A percentile compares a stretch with the other conserved stretches of the same genome.
These are phyloP conservation scores for Phanerochaete carnosa DNA, from an alignment of 768 basidiomycete genomes.

Conservation along the genomic window DNA sequence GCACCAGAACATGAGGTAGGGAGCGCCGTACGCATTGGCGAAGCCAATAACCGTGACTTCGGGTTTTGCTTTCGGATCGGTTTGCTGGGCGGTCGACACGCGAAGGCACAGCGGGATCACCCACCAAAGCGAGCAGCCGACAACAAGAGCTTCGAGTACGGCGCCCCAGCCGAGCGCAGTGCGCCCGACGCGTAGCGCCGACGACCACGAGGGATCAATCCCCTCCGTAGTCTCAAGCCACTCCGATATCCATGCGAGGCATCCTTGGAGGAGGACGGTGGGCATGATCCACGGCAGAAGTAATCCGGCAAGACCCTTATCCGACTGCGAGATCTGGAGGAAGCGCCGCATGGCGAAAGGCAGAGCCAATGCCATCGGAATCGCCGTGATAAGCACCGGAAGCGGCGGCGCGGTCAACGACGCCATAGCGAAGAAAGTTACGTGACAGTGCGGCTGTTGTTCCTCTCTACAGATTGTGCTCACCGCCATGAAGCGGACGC, in stretches of 20 bases:
- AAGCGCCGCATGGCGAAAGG: conserved; percentile 57
- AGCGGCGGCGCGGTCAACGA: conserved; percentile 63
- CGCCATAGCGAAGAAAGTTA: conserved; percentile 84
- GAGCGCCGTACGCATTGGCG: conserved; percentile 86
- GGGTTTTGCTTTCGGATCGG: conserved; percentile 28
- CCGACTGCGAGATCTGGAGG: conserved; percentile 66
- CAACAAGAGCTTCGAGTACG: conserved; percentile 47
- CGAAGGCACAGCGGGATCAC: conserved; percentile 71
- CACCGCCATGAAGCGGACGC: conserved; percentile 70
- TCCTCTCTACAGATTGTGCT: conserved; percentile 95
- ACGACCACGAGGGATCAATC: conserved; percentile 38
- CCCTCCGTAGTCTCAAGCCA: conserved; percentile 61
- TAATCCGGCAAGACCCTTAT: conserved; percentile 65
- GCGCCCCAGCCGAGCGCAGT: conserved; percentile 61
- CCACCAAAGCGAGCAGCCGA: conserved; percentile 67
- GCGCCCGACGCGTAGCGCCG: conserved; percentile 46
- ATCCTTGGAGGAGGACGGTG: conserved; percentile 55
- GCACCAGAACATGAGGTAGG: conserved; percentile 81
- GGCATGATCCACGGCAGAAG: conserved; percentile 60
- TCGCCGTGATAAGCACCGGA: conserved; percentile 52
- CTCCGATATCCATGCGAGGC: conserved; percentile 78
- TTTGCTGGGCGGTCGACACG: conserved; percentile 34
- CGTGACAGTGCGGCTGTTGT: conserved; percentile 84
- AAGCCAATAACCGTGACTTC: conserved; percentile 73
- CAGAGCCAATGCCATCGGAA: conserved; percentile 51